phyloP scores from a whole-genome alignment of 352 stramenopile genomes.

The Phytopythium helicoides region DNA sequence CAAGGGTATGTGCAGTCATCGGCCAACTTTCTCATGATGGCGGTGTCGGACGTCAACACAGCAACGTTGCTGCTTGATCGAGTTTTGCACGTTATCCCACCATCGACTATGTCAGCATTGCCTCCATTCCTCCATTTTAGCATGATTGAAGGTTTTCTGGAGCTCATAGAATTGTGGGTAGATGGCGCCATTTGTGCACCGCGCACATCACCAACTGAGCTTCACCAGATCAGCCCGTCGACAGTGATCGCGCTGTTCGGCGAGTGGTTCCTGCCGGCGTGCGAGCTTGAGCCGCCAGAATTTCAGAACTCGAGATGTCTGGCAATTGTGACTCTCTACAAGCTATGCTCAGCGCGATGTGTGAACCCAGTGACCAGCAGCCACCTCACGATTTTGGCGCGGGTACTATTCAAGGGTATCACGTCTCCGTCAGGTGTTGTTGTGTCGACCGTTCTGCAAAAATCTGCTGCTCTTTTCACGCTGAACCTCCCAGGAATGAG shows the following conservation, averaged over 20 bases:
- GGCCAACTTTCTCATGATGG: constrained; percentile 66
- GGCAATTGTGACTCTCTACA: constrained; percentile 76
- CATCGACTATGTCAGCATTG: constrained; percentile 60
- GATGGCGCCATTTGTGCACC: constrained; percentile 70
- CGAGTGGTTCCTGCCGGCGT: constrained; percentile 86
- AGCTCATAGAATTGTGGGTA: constrained; percentile 80
- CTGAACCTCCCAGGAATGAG: constrained; percentile 78
- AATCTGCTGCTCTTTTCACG: constrained; percentile 71
- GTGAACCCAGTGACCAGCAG: constrained; percentile 55
- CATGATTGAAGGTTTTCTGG: constrained; percentile 72
- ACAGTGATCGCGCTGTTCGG: constrained; percentile 83
- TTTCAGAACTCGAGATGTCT: constrained; percentile 79
- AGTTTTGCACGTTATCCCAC: constrained; percentile 76
- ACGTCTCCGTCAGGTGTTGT: constrained; percentile 69
- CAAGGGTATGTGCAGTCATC: constrained; percentile 70
- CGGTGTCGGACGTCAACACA: constrained; percentile 49
- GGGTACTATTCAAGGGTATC: constrained; percentile 76
- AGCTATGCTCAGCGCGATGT: constrained; percentile 68
- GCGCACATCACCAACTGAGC: constrained; percentile 42
- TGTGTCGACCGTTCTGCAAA: constrained; percentile 78
- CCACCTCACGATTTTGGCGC: constrained; percentile 62
- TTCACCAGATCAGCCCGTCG: constrained; percentile 76
- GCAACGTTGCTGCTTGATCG: constrained; percentile 79
- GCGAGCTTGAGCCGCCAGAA: constrained; percentile 61
- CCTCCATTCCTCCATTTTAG: constrained; percentile 62